Percentiles rank a stretch among this genome's conserved stretches.
Conservation (phyloP, 306 rosid species). For the Pyrus communis region DNA sequence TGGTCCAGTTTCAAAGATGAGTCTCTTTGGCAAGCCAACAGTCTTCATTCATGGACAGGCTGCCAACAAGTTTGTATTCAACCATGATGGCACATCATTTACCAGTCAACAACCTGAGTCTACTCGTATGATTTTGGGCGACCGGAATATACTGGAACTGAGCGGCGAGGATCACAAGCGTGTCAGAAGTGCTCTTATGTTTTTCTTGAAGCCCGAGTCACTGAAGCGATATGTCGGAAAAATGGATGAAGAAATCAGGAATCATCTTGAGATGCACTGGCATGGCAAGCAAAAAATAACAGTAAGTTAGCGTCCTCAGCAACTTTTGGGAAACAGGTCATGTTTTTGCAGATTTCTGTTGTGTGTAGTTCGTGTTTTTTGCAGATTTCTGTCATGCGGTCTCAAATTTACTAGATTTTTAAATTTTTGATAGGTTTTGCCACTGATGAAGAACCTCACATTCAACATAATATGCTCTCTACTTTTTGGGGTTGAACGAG, state of each 20-base stretch:
- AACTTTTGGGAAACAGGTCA: no score
- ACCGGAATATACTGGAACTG: constrained; percentile 41
- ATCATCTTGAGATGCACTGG: constrained; percentile 64
- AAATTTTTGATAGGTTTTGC: constrained; percentile 40
- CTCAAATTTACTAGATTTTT: background rate
- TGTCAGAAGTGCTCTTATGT: constrained; percentile 49
- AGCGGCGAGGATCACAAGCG: constrained; percentile 55
- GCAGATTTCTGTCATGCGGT: no score
- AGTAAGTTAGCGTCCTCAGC: constrained; percentile 13
- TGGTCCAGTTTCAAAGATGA: constrained; percentile 65
- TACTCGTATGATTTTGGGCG: constrained; percentile 42
- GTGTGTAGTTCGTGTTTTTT: no score
- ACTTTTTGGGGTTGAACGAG: constrained; percentile 57
- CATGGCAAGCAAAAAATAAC: constrained; percentile 44
- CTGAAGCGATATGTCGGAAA: constrained; percentile 50
- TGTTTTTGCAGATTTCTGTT: no score
- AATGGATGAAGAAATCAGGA: constrained; percentile 53
- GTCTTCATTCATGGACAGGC: constrained; percentile 62
- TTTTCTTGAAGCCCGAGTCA: constrained; percentile 73
- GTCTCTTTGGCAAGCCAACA: constrained; percentile 66
- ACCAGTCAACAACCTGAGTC: constrained; percentile 47
- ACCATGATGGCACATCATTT: constrained; percentile 1
- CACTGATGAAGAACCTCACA: constrained; percentile 67
- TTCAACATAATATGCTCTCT: constrained; percentile 66
- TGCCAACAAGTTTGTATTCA: constrained; percentile 60